Evolutionary conservation across 2,329 filamentous ascomycete species (phyloP).

Genomic region (Botrytis porri): DNA sequence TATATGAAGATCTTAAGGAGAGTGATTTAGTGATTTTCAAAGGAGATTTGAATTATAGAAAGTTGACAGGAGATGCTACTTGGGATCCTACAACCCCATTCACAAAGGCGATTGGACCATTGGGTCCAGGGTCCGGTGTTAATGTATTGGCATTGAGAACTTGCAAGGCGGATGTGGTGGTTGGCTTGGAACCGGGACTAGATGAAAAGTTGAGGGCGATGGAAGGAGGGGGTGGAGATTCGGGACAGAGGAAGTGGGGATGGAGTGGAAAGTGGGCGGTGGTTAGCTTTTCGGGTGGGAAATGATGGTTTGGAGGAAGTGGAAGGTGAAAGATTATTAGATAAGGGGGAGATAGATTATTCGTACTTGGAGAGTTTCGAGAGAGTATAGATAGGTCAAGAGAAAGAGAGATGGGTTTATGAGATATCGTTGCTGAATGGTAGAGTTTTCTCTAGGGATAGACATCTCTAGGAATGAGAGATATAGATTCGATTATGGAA

Average conservation of each 20-base stretch:
- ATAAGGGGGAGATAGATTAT: background rate
- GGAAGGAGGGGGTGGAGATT: constrained; percentile 68
- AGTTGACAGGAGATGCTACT: constrained; percentile 77
- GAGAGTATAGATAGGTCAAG: too few species aligned
- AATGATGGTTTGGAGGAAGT: constrained; percentile 40
- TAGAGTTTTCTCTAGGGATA: too few species aligned
- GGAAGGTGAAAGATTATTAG: background rate
- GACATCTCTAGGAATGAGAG: background rate
- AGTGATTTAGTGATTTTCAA: constrained; percentile 94
- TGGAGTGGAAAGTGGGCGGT: constrained; percentile 97
- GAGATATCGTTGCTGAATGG: background rate
- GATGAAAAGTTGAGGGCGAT: constrained; percentile 74
- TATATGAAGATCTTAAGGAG: constrained; percentile 74
- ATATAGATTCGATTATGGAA: background rate
- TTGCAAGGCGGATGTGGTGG: constrained; percentile 95
- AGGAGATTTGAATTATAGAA: constrained; percentile 94
- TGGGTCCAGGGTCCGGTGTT: constrained; percentile 77
- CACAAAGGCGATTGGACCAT: constrained; percentile 75
- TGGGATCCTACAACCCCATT: constrained; percentile 92
- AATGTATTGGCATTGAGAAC: constrained; percentile 86
- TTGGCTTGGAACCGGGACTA: constrained; percentile 75
- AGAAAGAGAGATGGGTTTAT: background rate
- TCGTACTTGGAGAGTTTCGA: background rate
- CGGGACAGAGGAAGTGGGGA: constrained; percentile 73
- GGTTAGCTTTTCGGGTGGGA: constrained; percentile 77